Percentiles rank a stretch among this genome's conserved stretches.
These are phyloP conservation scores for Diaporthe longicolla DNA, from an alignment of 2,329 filamentous ascomycete species.

Conservation along the genomic window DNA sequence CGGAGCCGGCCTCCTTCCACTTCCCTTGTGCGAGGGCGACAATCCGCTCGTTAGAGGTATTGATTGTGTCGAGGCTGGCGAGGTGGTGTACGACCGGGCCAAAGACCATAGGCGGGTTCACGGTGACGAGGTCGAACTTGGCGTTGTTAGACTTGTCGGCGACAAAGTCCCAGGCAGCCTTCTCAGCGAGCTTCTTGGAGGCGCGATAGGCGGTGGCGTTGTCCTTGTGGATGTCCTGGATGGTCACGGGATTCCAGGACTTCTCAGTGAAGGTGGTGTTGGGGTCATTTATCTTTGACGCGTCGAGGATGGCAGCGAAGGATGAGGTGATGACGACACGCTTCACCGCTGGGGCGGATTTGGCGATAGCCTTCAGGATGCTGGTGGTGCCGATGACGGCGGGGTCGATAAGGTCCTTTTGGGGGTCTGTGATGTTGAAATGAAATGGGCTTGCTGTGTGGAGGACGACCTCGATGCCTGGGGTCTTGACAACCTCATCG, in stretches of 20 bases:
- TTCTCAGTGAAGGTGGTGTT: conserved; percentile 60
- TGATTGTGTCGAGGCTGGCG: conserved; percentile 60
- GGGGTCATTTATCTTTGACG: conserved; percentile 54
- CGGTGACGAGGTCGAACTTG: conserved; percentile 64
- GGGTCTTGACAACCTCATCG: conserved; percentile 69
- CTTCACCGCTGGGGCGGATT: conserved; percentile 72
- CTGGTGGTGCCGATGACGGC: conserved; percentile 74
- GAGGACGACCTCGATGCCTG: conserved; percentile 68
- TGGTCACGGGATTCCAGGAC: conserved; percentile 68
- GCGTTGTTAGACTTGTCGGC: conserved; percentile 54
- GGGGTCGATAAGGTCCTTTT: conserved; percentile 70
- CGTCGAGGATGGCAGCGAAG: conserved; percentile 66
- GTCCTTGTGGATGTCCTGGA: conserved; percentile 58
- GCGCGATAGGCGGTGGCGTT: conserved; percentile 64
- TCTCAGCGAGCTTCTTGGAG: conserved; percentile 68
- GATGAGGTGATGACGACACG: conserved; percentile 76
- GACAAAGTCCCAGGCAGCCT: conserved; percentile 67
- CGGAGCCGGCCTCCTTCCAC: conserved; percentile 56
- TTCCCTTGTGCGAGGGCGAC: conserved; percentile 64
- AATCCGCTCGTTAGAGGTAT: conserved; percentile 68
- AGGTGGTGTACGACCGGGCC: conserved; percentile 67
- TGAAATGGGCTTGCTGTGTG: conserved; percentile 75
- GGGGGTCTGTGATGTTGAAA: conserved; percentile 64
- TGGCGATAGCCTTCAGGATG: conserved; percentile 78
- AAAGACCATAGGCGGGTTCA: conserved; percentile 69